These are phyloP conservation scores for Aspergillus tubingensis DNA, from an alignment of 2,329 filamentous ascomycete species.

Conservation along the genomic window DNA sequence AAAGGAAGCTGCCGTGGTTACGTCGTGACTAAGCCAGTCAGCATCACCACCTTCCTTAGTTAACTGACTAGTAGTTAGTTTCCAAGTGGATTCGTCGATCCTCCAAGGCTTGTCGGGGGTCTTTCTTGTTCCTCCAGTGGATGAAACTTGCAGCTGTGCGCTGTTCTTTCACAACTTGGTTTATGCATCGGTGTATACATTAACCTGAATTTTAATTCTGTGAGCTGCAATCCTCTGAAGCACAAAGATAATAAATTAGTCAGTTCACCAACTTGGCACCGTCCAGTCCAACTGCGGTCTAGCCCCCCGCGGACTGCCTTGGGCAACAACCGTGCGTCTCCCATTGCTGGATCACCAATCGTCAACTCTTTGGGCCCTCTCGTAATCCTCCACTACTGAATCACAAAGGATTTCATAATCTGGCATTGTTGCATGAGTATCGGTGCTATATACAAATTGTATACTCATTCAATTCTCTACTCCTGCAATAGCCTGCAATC, in stretches of 20 bases:
- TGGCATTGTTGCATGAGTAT: background rate
- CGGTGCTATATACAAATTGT: background rate
- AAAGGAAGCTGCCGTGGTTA: background rate
- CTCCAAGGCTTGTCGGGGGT: background rate
- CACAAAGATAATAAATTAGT: no score
- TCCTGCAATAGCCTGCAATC: background rate
- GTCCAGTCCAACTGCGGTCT: background rate
- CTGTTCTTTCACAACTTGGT: no score
- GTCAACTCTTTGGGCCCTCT: background rate
- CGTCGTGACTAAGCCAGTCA: conserved; percentile 13
- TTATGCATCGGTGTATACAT: no score
- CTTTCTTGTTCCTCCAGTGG: no score
- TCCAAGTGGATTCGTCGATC: background rate
- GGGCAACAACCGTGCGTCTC: background rate
- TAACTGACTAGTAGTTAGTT: background rate
- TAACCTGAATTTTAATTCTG: no score
- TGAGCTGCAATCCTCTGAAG: no score
- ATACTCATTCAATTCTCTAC: no score
- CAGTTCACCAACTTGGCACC: no score
- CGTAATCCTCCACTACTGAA: background rate
- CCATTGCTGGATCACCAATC: background rate
- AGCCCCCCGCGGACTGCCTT: background rate
- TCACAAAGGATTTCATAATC: background rate
- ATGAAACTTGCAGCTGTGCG: no score
- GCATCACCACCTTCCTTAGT: background rate